These are phyloP conservation scores for Rutstroemia sp. DNA, from an alignment of 2,329 filamentous ascomycete genomes.

Conservation along the genomic window DNA sequence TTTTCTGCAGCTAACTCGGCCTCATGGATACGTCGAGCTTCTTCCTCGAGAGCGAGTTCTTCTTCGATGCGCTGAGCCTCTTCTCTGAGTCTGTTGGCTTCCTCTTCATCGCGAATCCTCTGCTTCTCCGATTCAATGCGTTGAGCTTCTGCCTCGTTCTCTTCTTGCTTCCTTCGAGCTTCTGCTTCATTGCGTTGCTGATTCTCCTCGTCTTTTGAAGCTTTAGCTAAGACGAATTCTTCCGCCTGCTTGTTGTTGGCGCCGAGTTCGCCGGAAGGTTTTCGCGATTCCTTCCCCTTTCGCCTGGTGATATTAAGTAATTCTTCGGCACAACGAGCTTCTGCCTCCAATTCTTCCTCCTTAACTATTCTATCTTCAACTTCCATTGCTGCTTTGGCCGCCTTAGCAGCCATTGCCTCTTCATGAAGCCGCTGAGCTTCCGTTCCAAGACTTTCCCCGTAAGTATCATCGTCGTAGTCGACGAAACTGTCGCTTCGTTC, in stretches of 20 bases:
- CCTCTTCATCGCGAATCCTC: not conserved
- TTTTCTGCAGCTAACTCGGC: not conserved
- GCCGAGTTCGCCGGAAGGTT: not conserved
- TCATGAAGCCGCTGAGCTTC: constrained; percentile 12
- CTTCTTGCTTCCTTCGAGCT: not conserved
- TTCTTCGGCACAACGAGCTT: no score
- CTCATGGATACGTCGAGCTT: not conserved
- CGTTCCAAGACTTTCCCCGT: constrained; percentile 4
- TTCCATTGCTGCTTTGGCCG: constrained; percentile 5
- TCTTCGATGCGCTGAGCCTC: not conserved
- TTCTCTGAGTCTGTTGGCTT: not conserved
- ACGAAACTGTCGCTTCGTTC: constrained; percentile 17
- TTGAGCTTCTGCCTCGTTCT: not conserved
- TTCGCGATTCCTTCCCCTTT: not conserved
- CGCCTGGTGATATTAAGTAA: not conserved
- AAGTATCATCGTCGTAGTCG: constrained; percentile 17
- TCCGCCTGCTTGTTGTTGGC: no score
- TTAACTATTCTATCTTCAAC: not conserved
- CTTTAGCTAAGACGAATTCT: not conserved
- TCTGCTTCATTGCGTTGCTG: not conserved
- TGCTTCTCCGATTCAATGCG: not conserved
- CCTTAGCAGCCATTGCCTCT: constrained; percentile 6
- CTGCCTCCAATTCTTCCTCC: not conserved
- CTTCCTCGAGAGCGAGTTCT: not conserved
- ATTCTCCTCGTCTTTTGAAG: not conserved